Conservation (phyloP, 495 filamentous ascomycete genomes). For the Aspergillus baeticus region DNA sequence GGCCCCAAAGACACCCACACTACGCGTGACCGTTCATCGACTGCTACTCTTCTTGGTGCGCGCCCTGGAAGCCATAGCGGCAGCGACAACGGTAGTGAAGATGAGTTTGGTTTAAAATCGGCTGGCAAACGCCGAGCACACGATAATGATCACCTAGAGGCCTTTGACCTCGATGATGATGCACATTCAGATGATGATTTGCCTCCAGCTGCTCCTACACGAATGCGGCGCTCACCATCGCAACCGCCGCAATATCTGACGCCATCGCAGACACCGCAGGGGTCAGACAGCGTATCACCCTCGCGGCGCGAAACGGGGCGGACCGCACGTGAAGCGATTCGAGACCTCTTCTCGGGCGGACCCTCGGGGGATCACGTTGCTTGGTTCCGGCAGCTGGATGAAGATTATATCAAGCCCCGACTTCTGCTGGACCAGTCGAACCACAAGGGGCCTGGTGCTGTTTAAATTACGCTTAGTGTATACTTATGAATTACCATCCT, state of each 20-base stretch:
- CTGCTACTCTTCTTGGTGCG: slow-evolving; percentile 38
- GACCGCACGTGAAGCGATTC: slow-evolving; percentile 64
- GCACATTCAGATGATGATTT: slow-evolving; percentile 49
- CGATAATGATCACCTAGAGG: slow-evolving; percentile 55
- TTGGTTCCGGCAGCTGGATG: slow-evolving; percentile 91
- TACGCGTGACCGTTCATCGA: slow-evolving; percentile 40
- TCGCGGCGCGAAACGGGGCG: slow-evolving; percentile 30
- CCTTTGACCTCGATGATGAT: slow-evolving; percentile 45
- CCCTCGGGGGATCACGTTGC: slow-evolving; percentile 84
- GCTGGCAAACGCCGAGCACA: slow-evolving; percentile 59
- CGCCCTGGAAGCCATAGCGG: slow-evolving; percentile 52
- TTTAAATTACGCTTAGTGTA: slow-evolving; percentile 27
- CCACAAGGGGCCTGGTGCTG: slow-evolving; percentile 46
- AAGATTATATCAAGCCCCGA: slow-evolving; percentile 94
- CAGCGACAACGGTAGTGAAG: slow-evolving; percentile 44
- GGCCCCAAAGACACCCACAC: slow-evolving; percentile 35
- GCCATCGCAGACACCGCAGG: slow-evolving; percentile 46
- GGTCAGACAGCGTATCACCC: slow-evolving; percentile 32
- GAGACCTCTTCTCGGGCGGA: slow-evolving; percentile 67
- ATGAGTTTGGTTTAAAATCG: slow-evolving; percentile 46
- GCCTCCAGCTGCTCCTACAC: slow-evolving; percentile 45
- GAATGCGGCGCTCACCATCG: slow-evolving; percentile 56
- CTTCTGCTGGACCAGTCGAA: slow-evolving; percentile 76
- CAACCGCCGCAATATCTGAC: slow-evolving; percentile 29
- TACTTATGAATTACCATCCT: slow-evolving; percentile 19